phyloP scores from a whole-genome alignment of 371 early-diverging fungal genomes.

The Gilbertella persicaria region DNA sequence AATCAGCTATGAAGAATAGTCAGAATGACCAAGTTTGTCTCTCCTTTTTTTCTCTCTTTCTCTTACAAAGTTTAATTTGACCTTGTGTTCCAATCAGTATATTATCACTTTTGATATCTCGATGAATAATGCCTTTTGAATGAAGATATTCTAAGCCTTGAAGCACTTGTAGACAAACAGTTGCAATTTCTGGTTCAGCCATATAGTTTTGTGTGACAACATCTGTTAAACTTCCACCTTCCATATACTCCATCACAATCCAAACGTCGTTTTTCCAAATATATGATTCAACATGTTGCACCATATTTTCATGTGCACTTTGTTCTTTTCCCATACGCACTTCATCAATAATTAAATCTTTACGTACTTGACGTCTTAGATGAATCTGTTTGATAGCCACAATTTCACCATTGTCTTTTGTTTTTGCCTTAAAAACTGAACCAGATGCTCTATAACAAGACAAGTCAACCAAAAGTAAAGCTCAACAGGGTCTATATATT shows the following conservation, averaged over 20 bases:
- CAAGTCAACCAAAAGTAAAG: neutral
- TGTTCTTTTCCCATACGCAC: conserved; percentile 87
- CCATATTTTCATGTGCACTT: conserved; percentile 76
- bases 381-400: conserved; percentile 92
- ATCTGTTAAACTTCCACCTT: conserved; percentile 86
- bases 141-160: conserved; percentile 68
- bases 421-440: conserved; percentile 71
- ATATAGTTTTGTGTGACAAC: conserved; percentile 78
- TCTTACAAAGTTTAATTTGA: conserved; percentile 75
- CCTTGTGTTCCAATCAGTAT: conserved; percentile 79
- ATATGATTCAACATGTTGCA: conserved; percentile 81
- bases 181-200: conserved; percentile 86
- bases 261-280: conserved; percentile 76
- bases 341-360: conserved; percentile 88
- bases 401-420: conserved; percentile 41
- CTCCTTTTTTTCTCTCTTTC: neutral
- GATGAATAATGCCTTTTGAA: conserved; percentile 82
- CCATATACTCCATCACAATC: conserved; percentile 93
- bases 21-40: too few species aligned
- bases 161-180: conserved; percentile 71
- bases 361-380: conserved; percentile 81
- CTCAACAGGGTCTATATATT: conserved; percentile 3
- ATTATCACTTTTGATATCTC: conserved; percentile 96
- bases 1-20: conserved; percentile 61
- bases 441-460: conserved; percentile 42